Evolutionary conservation across 169 alveolate species (phyloP).

Genomic region (Cytauxzoon felis): DNA sequence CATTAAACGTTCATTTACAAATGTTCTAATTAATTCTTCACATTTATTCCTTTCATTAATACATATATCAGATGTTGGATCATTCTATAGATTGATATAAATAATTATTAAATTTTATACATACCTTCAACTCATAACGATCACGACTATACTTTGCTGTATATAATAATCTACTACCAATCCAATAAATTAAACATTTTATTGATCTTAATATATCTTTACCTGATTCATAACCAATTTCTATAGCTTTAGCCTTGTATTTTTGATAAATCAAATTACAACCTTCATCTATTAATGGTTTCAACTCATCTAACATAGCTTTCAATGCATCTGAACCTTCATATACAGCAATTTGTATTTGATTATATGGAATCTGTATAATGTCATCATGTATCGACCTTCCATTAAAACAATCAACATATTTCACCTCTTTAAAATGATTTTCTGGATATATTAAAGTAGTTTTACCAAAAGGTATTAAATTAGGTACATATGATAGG

Average conservation of each 20-base stretch:
- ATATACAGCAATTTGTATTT: constrained; percentile 31
- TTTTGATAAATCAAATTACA: constrained; percentile 12
- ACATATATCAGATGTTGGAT: background rate
- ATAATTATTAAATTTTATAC: background rate
- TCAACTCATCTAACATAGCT: constrained; percentile 1
- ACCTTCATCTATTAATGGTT: constrained; percentile 1
- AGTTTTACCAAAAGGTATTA: too few relatives aligned
- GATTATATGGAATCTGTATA: constrained; percentile 2
- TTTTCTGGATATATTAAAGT: too few relatives aligned
- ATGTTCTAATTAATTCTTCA: constrained; percentile 10
- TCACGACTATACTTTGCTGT: constrained; percentile 37
- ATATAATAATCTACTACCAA: constrained; percentile 44
- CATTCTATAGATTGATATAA: background rate
- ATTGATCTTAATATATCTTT: constrained; percentile 37
- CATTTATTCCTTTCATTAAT: constrained; percentile 5
- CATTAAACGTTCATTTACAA: constrained; percentile 6
- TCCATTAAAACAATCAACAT: too few relatives aligned
- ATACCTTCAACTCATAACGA: constrained; percentile 6
- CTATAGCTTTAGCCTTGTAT: constrained; percentile 14
- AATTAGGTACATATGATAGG: too few relatives aligned
- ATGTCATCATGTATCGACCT: too few relatives aligned
- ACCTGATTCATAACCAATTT: background rate
- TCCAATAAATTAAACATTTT: constrained; percentile 30
- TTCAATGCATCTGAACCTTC: constrained; percentile 34
- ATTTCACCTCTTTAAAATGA: too few relatives aligned